Base-by-base conservation (phyloP, 148 eudicot genomes). In the Pouteria glomerata region DNA sequence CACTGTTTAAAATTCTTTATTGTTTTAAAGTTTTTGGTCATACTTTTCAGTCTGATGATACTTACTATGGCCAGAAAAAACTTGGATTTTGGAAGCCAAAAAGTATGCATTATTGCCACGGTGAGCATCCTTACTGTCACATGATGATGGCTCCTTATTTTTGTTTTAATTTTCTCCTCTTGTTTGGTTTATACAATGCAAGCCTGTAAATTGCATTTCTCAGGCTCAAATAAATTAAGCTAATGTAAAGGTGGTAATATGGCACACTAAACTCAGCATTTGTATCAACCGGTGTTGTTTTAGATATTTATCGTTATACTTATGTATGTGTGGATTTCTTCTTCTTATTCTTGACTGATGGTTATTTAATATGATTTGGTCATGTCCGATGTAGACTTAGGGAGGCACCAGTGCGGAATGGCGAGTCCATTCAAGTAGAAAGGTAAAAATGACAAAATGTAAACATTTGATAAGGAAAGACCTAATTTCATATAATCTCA, bases 81-180 rank as follows among this genome's bases (percentile, higher is more conserved):
- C 45, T 42, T 21, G 69, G 62, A 57, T 77, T 67, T 23, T 41
- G 63, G 56, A 52, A 68, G 68, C 51, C 41, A 10, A 57, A 67
- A 23, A 52, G n/a, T 26, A 68, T 68, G 70, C 77, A 57, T 56
- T 70, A 78, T 48, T 61, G 61, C 63, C 63, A 55, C 23, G 81
- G 81, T 78, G 52, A 68, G 74, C 55, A 24, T 75, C 65, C 31
- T 16, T 1, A 59, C 13, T 31, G 24, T 27, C 52, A 63, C 12
- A 0, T 24, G 29, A 4, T 69, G 48, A 53, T 5, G 21, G 18
- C 37, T 3, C 30, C 41, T 34, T 31, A 34, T 41, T 27, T 41
- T 19, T 73, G 30, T 23, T 8, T 73, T 21, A 24, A 50, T 63
- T 63, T 31, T 26, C 37, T 14, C 7, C 31, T 15, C 29, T 63